Percentiles rank a stretch among this genome's conserved stretches.
Conservation (phyloP, 179 eudicot species). For the Carnegiea gigantea region DNA sequence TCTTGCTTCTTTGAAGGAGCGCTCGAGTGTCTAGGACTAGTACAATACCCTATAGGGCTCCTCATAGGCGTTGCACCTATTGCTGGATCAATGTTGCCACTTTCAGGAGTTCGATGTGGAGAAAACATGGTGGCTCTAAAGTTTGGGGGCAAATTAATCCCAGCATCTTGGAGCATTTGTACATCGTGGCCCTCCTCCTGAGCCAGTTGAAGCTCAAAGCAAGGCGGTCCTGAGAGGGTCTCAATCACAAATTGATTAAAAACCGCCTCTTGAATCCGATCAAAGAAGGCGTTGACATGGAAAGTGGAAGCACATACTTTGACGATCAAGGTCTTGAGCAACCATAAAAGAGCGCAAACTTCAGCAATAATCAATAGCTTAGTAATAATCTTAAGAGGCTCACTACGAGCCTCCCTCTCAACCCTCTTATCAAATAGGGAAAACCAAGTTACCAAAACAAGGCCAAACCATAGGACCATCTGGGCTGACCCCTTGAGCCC, state of each 20-base stretch:
- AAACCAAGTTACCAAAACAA: constrained; percentile 67
- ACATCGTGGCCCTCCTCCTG: constrained; percentile 61
- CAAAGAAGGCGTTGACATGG: constrained; percentile 83
- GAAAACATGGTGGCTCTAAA: constrained; percentile 32
- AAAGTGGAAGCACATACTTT: constrained; percentile 83
- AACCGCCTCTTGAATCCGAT: constrained; percentile 71
- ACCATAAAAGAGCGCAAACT: constrained; percentile 54
- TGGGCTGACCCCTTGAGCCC: constrained; percentile 65
- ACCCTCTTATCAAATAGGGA: constrained; percentile 53
- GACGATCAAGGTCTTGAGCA: constrained; percentile 63
- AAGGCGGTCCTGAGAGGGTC: constrained; percentile 68
- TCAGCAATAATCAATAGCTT: constrained; percentile 45
- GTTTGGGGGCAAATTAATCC: constrained; percentile 51
- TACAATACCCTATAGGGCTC: constrained; percentile 35
- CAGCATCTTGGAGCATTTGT: constrained; percentile 54
- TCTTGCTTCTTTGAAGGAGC: constrained; percentile 36
- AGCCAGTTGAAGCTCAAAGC: constrained; percentile 37
- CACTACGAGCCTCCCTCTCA: constrained; percentile 30
- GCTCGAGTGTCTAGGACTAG: constrained; percentile 36
- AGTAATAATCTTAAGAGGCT: constrained; percentile 45
- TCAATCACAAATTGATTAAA: constrained; percentile 82
- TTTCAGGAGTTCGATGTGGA: constrained; percentile 2
- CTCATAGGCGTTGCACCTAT: constrained; percentile 23
- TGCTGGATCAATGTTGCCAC: constrained; percentile 21
- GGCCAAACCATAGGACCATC: constrained; percentile 73